These are phyloP conservation scores for Xylaria nigripes DNA, from an alignment of 495 filamentous ascomycete genomes.

Conservation along the genomic window DNA sequence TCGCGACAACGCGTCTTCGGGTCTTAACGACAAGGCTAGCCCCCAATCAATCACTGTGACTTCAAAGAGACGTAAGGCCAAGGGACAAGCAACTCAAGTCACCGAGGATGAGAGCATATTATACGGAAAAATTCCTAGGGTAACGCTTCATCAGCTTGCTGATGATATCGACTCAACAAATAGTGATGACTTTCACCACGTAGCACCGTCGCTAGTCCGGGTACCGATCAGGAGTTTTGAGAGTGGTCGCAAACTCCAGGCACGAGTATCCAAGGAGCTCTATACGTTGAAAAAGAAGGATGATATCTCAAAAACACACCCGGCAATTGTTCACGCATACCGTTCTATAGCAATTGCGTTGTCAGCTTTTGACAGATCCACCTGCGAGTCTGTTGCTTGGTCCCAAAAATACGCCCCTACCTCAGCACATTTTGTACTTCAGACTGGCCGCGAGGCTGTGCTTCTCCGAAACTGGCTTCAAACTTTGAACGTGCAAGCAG, in stretches of 20 bases:
- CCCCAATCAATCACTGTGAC: background rate
- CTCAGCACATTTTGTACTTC: slow-evolving; percentile 63
- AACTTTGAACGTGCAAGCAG: slow-evolving; percentile 60
- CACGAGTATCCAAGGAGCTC: slow-evolving; percentile 31
- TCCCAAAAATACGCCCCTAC: slow-evolving; percentile 77
- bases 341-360: slow-evolving; percentile 49
- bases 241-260: slow-evolving; percentile 40
- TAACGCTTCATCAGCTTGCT: slow-evolving; percentile 19
- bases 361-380: slow-evolving; percentile 71
- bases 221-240: slow-evolving; percentile 43
- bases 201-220: slow-evolving; percentile 32
- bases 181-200: slow-evolving; percentile 30
- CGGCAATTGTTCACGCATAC: slow-evolving; percentile 54
- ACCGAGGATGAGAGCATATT: slow-evolving; percentile 38
- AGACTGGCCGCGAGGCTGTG: slow-evolving; percentile 59
- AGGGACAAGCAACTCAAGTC: slow-evolving; percentile 40
- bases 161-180: slow-evolving; percentile 29
- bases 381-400: slow-evolving; percentile 71
- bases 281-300: slow-evolving; percentile 10
- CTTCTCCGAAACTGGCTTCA: slow-evolving; percentile 81
- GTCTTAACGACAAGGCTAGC: background rate
- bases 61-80: slow-evolving; percentile 37
- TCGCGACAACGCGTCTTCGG: slow-evolving; percentile 26
- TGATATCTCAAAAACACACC: slow-evolving; percentile 35
- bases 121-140: background rate